Percentiles rank a stretch among this genome's conserved stretches.
These are phyloP conservation scores for Leishmania arabica DNA, from an alignment of 208 protist genomes.

Conservation along the genomic window DNA sequence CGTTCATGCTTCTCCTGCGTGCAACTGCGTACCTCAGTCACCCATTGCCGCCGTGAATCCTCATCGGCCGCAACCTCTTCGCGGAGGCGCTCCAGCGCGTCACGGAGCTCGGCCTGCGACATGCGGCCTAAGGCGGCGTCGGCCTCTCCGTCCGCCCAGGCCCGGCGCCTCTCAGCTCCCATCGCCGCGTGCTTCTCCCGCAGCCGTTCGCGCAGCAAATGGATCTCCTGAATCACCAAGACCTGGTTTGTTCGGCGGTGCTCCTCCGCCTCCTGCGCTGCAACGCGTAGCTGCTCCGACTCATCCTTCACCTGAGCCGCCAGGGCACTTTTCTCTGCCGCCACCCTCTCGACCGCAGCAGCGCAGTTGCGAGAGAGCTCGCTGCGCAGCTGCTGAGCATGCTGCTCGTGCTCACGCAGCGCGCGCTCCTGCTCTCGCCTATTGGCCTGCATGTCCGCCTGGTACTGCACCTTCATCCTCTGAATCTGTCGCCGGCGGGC, in stretches of 20 bases:
- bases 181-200: constrained; percentile 32
- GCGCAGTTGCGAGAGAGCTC: constrained; percentile 35
- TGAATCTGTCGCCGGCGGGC: constrained; percentile 23
- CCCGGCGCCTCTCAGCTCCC: constrained; percentile 24
- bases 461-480: constrained; percentile 21
- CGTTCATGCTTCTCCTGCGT: constrained; percentile 31
- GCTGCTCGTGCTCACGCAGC: constrained; percentile 19
- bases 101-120: constrained; percentile 31
- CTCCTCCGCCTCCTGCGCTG: constrained; percentile 42
- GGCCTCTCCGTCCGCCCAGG: constrained; percentile 17
- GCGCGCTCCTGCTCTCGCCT: constrained; percentile 14
- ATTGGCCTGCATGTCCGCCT: constrained; percentile 12
- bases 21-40: constrained; percentile 14
- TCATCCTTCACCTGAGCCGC: constrained; percentile 47
- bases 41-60: constrained; percentile 33
- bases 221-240: constrained; percentile 66
- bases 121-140: constrained; percentile 30
- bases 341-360: constrained; percentile 30
- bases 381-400: constrained; percentile 30
- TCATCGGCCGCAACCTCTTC: constrained; percentile 23
- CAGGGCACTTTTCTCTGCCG: constrained; percentile 25
- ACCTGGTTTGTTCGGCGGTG: constrained; percentile 41
- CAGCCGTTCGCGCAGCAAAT: constrained; percentile 54
- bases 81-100: constrained; percentile 27
- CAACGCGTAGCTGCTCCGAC: constrained; percentile 38